Conservation (phyloP, 495 filamentous ascomycete species). For the Acidomyces sp. region DNA sequence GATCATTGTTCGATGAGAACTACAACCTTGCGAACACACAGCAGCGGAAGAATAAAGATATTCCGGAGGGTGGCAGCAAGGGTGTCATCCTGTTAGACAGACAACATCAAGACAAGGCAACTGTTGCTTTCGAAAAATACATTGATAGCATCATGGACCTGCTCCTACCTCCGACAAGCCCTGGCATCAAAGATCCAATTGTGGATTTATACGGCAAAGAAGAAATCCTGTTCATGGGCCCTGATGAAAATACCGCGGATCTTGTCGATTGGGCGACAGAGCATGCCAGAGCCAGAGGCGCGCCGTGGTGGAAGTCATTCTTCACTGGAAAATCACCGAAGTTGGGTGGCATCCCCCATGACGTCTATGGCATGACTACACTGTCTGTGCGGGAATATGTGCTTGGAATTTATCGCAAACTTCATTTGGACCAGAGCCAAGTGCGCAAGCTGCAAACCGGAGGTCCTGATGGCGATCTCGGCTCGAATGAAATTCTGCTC, state of each 20-base stretch:
- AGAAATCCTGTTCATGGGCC: conserved; percentile 96
- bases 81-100: conserved; percentile 92
- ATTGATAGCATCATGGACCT: conserved; percentile 96
- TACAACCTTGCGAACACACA: conserved; percentile 97
- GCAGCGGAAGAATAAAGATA: conserved; percentile 99
- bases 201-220: conserved; percentile 87
- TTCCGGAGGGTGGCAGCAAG: conserved; percentile 97
- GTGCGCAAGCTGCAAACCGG: conserved; percentile 94
- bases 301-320: conserved; percentile 99
- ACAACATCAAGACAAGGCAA: conserved; percentile 80
- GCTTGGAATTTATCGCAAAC: conserved; percentile 90
- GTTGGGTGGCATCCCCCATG: conserved; percentile 91
- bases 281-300: conserved; percentile 75
- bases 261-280: conserved; percentile 96
- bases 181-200: conserved; percentile 97
- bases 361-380: conserved; percentile 94
- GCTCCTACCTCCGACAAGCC: conserved; percentile 73
- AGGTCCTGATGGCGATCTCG: conserved; percentile 90
- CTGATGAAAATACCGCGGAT: conserved; percentile 96
- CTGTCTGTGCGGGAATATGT: conserved; percentile 91
- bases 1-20: conserved; percentile 94
- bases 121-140: conserved; percentile 95
- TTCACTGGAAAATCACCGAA: conserved; percentile 97
- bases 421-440: conserved; percentile 67
- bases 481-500: conserved; percentile 93